These are phyloP conservation scores for Aspergillus eucalypticola DNA, from an alignment of 2,329 filamentous ascomycete species.

Conservation along the genomic window DNA sequence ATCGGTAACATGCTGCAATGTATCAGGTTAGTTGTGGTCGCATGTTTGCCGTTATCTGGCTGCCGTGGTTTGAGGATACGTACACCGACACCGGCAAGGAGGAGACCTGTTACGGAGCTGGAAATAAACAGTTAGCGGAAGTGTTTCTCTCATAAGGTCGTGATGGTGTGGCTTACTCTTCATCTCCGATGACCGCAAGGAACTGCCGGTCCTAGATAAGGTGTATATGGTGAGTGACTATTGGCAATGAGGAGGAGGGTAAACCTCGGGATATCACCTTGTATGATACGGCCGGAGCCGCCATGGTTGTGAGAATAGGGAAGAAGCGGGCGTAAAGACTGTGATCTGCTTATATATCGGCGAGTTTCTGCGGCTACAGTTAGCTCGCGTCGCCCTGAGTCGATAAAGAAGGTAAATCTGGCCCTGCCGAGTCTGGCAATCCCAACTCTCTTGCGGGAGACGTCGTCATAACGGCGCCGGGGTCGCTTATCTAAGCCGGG, in stretches of 20 bases:
- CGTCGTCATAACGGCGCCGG: constrained; percentile 19
- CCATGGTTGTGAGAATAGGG: constrained; percentile 49
- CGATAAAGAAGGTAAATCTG: constrained; percentile 3
- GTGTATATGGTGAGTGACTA: constrained; percentile 35
- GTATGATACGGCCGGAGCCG: constrained; percentile 58
- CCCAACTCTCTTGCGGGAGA: constrained; percentile 2
- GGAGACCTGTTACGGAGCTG: constrained; percentile 92
- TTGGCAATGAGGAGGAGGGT: constrained; percentile 1
- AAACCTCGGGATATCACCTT: constrained; percentile 44
- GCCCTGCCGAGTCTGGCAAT: constrained; percentile 14
- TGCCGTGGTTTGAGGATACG: constrained; percentile 29
- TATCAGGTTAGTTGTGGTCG: constrained; percentile 2
- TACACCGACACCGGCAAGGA: constrained; percentile 94
- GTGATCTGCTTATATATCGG: neutral
- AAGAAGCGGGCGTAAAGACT: neutral
- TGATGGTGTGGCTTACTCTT: constrained; percentile 54
- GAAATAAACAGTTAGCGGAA: constrained; percentile 20
- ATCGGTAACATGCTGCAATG: constrained; percentile 77
- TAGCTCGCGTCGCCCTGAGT: neutral
- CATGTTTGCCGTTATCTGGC: neutral
- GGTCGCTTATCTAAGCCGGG: constrained; percentile 24
- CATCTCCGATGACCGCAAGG: constrained; percentile 95
- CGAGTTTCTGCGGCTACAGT: neutral
- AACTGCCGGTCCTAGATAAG: constrained; percentile 77
- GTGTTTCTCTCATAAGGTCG: neutral